Evolutionary conservation across 2,329 filamentous ascomycete genomes (phyloP).

Genomic region (Ophiostoma pallidulum): DNA sequence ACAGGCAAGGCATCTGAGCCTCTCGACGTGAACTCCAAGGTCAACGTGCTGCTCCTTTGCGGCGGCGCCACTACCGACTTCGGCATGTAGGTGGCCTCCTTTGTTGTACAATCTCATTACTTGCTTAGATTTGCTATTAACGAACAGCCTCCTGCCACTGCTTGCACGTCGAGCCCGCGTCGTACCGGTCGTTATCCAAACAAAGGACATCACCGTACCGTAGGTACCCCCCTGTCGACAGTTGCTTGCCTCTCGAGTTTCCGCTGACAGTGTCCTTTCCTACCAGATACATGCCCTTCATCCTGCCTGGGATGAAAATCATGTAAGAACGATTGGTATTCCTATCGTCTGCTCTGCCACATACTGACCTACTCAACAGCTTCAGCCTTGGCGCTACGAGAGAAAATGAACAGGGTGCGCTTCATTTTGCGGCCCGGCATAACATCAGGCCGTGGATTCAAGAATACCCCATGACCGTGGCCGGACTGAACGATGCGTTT

Average conservation of each 20-base stretch:
- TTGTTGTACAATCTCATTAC: not conserved
- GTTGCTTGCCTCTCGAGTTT: too few relatives aligned
- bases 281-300: not conserved
- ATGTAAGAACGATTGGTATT: not conserved
- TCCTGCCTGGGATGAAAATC: not conserved
- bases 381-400: constrained; percentile 24
- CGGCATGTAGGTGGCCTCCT: not conserved
- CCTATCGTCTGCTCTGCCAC: not conserved
- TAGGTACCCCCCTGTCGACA: too few relatives aligned
- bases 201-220: constrained; percentile 2
- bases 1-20: not conserved
- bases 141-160: not conserved
- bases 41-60: constrained; percentile 34
- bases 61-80: constrained; percentile 1
- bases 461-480: constrained; percentile 37
- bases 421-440: constrained; percentile 48
- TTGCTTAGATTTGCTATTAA: not conserved
- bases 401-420: constrained; percentile 36
- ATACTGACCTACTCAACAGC: not conserved
- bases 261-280: not conserved
- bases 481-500: not conserved
- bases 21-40: constrained; percentile 28
- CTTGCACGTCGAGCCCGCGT: constrained; percentile 8
- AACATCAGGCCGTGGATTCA: constrained; percentile 49
- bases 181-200: constrained; percentile 9